A percentile compares a stretch with the other conserved stretches of the same genome.
These are phyloP conservation scores for Aspergillus felis DNA, from an alignment of 2,329 filamentous ascomycete species.

Conservation along the genomic window DNA sequence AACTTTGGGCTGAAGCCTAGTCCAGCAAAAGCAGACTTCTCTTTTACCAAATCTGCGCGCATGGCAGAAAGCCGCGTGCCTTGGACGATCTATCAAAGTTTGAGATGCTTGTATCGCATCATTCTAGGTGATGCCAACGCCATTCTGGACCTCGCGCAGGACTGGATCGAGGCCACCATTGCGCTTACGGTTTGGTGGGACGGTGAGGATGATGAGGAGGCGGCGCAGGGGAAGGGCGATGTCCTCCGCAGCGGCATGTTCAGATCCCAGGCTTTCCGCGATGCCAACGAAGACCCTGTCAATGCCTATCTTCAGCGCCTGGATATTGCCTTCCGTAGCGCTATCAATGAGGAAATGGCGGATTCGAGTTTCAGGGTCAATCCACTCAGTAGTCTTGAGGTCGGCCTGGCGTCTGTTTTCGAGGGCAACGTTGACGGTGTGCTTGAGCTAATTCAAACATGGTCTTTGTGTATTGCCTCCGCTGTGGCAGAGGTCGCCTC, in stretches of 20 bases:
- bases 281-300: slow-evolving; percentile 51
- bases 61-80: slow-evolving; percentile 83
- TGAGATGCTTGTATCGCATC: slow-evolving; percentile 76
- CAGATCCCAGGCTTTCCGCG: slow-evolving; percentile 36
- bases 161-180: slow-evolving; percentile 88
- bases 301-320: slow-evolving; percentile 73
- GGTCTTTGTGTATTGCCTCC: slow-evolving; percentile 75
- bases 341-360: slow-evolving; percentile 62
- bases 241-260: slow-evolving; percentile 19
- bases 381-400: slow-evolving; percentile 69
- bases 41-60: slow-evolving; percentile 62
- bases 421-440: slow-evolving; percentile 77
- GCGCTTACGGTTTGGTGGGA: slow-evolving; percentile 91
- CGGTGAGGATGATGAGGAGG: slow-evolving; percentile 60
- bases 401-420: slow-evolving; percentile 75
- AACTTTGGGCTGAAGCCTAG: slow-evolving; percentile 44
- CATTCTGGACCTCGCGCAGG: slow-evolving; percentile 72
- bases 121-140: slow-evolving; percentile 71
- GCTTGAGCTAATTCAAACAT: slow-evolving; percentile 68
- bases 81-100: slow-evolving; percentile 83
- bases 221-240: slow-evolving; percentile 18
- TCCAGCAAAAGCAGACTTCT: slow-evolving; percentile 48
- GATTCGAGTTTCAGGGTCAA: slow-evolving; percentile 66
- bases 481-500: slow-evolving; percentile 79
- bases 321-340: slow-evolving; percentile 62